A percentile compares a stretch with the other conserved stretches of the same genome.
Evolutionary conservation across 1,139 yeast species (phyloP).

Genomic region (Geotrichum macrosporum): DNA sequence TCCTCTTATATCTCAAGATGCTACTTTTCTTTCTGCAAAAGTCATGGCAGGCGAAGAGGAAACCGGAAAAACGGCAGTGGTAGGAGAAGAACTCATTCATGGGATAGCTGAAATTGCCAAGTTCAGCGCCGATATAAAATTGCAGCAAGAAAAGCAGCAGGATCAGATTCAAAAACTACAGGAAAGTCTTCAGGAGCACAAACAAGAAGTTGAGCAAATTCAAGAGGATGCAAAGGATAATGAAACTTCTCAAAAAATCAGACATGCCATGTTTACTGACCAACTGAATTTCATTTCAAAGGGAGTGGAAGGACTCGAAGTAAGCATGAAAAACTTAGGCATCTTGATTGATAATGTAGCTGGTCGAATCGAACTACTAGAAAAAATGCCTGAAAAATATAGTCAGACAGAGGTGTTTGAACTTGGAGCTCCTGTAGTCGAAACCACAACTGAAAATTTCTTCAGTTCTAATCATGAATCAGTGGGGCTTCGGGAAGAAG

Average conservation of each 20-base stretch:
- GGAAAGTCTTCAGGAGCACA: background rate
- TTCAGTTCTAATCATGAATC: too few relatives aligned
- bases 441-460: too few relatives aligned
- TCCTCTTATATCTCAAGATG: background rate
- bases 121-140: constrained; percentile 7
- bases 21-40: background rate
- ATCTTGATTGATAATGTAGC: too few relatives aligned
- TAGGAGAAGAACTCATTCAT: constrained; percentile 5
- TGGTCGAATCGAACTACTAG: too few relatives aligned
- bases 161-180: background rate
- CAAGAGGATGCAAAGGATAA: background rate
- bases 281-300: background rate
- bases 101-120: constrained; percentile 9
- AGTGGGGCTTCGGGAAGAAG: too few relatives aligned
- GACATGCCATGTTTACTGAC: background rate
- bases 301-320: background rate
- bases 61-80: background rate
- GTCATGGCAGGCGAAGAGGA: background rate
- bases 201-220: background rate
- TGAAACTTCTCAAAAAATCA: background rate
- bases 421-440: too few relatives aligned
- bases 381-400: too few relatives aligned
- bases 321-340: too few relatives aligned
- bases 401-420: too few relatives aligned
- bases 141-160: constrained; percentile 6